Conservation (phyloP, 2,329 filamentous ascomycete species). For the Tolypocladium nubicola region DNA sequence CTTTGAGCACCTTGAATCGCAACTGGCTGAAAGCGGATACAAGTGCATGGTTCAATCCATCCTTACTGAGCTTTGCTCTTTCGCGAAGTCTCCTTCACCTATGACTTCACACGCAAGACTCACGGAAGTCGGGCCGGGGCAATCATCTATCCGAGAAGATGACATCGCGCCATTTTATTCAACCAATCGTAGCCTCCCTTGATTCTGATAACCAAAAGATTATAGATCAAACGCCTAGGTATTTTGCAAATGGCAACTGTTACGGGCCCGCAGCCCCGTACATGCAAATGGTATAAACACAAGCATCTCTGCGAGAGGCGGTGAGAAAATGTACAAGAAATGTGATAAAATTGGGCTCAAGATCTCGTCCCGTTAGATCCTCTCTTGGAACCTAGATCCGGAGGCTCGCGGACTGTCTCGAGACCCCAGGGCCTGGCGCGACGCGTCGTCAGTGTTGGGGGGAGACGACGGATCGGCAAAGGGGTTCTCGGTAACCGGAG, state of each 20-base stretch:
- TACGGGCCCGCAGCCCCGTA: neutral
- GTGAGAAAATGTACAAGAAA: neutral
- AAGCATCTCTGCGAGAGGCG: neutral
- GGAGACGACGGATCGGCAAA: slow-evolving; percentile 25
- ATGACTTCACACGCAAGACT: neutral
- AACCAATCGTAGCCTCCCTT: neutral
- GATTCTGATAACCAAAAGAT: neutral
- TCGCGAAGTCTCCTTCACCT: neutral
- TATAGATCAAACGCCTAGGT: neutral
- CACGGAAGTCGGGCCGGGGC: neutral
- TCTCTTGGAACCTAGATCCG: slow-evolving; percentile 30
- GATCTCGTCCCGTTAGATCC: slow-evolving; percentile 18
- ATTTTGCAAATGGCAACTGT: neutral
- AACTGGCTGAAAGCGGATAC: neutral
- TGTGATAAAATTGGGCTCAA: neutral
- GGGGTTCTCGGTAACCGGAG: slow-evolving; percentile 46
- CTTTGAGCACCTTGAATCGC: no score
- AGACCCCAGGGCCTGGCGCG: slow-evolving; percentile 26
- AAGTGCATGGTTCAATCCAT: neutral
- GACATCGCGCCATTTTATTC: neutral
- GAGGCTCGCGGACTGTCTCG: slow-evolving; percentile 22
- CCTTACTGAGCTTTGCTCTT: neutral
- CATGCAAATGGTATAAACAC: neutral
- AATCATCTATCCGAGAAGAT: neutral
- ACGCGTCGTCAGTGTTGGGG: slow-evolving; percentile 14